A percentile compares a stretch with the other conserved stretches of the same genome.
These are phyloP conservation scores for Solanum virginianum DNA, from an alignment of 257 asterid genomes.

Conservation along the genomic window DNA sequence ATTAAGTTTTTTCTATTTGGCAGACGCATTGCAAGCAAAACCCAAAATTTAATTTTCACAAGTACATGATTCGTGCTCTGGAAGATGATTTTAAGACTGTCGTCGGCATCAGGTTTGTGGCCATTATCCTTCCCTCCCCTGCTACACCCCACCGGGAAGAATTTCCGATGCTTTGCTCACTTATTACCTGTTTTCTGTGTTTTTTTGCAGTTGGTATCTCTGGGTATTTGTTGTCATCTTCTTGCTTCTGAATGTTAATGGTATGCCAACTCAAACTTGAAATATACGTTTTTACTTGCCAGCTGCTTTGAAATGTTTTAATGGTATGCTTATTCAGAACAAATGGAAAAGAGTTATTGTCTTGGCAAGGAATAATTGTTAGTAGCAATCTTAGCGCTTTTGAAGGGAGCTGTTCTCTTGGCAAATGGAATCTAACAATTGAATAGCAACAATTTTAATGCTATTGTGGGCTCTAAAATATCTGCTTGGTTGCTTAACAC, in stretches of 20 bases:
- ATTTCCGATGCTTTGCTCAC: background rate
- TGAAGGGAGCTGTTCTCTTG: background rate
- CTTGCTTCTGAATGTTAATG: conserved; percentile 69
- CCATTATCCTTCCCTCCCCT: background rate
- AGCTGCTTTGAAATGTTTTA: background rate
- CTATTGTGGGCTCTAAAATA: background rate
- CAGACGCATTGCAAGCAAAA: conserved; percentile 89
- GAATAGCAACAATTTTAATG: background rate
- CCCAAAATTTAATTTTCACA: conserved; percentile 90
- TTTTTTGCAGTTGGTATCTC: conserved; percentile 85
- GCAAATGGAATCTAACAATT: background rate
- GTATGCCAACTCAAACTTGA: conserved; percentile 30
- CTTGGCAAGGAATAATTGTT: background rate
- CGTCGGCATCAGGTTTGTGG: conserved; percentile 74
- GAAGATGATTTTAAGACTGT: conserved; percentile 92
- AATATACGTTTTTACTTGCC: background rate
- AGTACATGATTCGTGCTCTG: conserved; percentile 92
- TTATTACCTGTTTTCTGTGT: background rate
- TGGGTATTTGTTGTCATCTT: conserved; percentile 85
- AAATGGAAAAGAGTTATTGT: background rate
- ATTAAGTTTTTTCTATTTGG: conserved; percentile 7
- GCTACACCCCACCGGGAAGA: background rate
- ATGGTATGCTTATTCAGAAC: background rate
- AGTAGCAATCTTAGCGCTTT: background rate
- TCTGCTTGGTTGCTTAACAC: background rate